Conservation (phyloP, 2,329 filamentous ascomycete species). For the Penicillium sumatraense region DNA sequence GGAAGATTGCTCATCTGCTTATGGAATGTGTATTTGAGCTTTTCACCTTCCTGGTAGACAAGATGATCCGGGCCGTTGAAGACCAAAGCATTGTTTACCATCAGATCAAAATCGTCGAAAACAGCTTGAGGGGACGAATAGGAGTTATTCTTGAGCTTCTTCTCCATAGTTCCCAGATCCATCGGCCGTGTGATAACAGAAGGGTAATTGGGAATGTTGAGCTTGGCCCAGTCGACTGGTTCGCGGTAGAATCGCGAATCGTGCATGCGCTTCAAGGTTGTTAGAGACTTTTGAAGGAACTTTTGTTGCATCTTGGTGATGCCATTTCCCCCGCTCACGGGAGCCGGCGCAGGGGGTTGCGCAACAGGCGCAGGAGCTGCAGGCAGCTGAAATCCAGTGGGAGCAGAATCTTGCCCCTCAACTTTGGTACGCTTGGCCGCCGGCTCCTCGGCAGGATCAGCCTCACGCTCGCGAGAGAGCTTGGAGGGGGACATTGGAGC, state of each 20-base stretch:
- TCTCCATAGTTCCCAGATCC: constrained; percentile 82
- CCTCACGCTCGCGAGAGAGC: constrained; percentile 75
- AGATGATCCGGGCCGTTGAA: constrained; percentile 84
- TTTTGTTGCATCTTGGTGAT: constrained; percentile 50
- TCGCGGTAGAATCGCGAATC: constrained; percentile 75
- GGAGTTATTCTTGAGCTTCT: constrained; percentile 70
- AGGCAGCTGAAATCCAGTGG: constrained; percentile 51
- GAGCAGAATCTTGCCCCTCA: constrained; percentile 56
- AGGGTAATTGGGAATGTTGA: constrained; percentile 76
- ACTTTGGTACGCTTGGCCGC: constrained; percentile 81
- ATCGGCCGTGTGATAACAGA: constrained; percentile 76
- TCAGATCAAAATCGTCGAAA: constrained; percentile 73
- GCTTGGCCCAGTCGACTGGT: constrained; percentile 76
- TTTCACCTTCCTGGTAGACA: constrained; percentile 70
- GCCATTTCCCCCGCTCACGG: constrained; percentile 23
- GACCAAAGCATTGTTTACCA: constrained; percentile 75
- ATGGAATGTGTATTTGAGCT: constrained; percentile 63
- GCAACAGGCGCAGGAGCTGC: constrained; percentile 46
- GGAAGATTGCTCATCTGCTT: constrained; percentile 66
- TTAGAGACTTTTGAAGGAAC: constrained; percentile 44
- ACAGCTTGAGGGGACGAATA: constrained; percentile 76
- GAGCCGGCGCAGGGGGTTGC: constrained; percentile 16
- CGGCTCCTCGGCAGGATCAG: constrained; percentile 67
- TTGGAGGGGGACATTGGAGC: constrained; percentile 60
- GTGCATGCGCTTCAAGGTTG: constrained; percentile 78